Conservation (phyloP, 345 rosid species). For the Rhodamnia rubescens region DNA sequence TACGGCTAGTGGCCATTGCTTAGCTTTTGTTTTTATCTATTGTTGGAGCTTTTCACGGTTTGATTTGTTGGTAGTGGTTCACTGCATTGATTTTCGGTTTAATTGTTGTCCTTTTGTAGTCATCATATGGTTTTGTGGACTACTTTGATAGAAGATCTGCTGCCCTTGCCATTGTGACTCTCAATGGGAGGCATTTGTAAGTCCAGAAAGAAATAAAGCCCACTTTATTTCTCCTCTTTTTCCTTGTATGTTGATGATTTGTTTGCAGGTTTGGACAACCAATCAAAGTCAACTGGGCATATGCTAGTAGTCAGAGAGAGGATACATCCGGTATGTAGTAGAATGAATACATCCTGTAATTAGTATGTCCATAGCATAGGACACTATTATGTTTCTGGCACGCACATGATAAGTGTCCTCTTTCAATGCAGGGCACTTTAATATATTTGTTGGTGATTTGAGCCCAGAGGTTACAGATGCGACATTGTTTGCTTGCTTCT, state of each 20-base stretch:
- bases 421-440: slow-evolving; percentile 50
- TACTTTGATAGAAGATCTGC: slow-evolving; percentile 88
- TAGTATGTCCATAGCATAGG: neutral
- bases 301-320: slow-evolving; percentile 96
- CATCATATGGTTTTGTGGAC: slow-evolving; percentile 90
- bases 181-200: slow-evolving; percentile 87
- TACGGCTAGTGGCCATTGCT: neutral
- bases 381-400: neutral
- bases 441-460: slow-evolving; percentile 89
- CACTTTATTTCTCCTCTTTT: neutral
- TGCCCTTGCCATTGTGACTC: slow-evolving; percentile 63
- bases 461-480: slow-evolving; percentile 92
- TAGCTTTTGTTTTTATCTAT: neutral
- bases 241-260: neutral
- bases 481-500: slow-evolving; percentile 66
- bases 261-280: slow-evolving; percentile 92
- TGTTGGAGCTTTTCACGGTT: neutral
- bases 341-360: neutral
- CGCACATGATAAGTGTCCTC: neutral
- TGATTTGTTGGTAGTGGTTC: neutral
- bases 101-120: slow-evolving; percentile 29
- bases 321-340: slow-evolving; percentile 77
- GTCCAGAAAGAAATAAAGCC: slow-evolving; percentile 4
- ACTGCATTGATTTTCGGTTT: neutral
- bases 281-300: slow-evolving; percentile 99